Evolutionary conservation across 345 rosid species (phyloP).

Genomic region (Melaleuca alternifolia): DNA sequence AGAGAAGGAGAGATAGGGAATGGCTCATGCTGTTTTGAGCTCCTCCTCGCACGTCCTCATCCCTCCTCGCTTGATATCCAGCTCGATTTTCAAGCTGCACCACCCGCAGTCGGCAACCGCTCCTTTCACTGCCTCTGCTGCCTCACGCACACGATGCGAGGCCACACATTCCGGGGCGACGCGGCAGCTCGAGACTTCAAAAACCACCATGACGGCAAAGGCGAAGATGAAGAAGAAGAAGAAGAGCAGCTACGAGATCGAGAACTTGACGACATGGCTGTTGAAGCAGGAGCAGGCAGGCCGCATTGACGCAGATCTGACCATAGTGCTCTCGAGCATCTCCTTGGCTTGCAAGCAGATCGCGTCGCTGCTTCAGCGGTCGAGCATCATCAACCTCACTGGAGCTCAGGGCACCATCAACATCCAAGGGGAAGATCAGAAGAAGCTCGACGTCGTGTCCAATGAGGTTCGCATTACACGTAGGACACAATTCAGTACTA

Average conservation of each 20-base stretch:
- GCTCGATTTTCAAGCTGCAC: neutral
- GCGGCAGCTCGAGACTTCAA: neutral
- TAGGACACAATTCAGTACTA: neutral
- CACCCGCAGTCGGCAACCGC: neutral
- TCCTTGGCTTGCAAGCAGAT: constrained; percentile 28
- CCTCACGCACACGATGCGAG: neutral
- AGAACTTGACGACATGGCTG: constrained; percentile 23
- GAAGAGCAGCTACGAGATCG: constrained; percentile 11
- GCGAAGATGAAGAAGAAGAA: neutral
- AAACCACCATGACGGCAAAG: neutral
- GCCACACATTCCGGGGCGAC: neutral
- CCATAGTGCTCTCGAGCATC: constrained; percentile 28
- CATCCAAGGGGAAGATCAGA: constrained; percentile 31
- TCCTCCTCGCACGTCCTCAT: neutral
- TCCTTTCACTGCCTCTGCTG: neutral
- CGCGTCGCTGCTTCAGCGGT: constrained; percentile 22
- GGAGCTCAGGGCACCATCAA: constrained; percentile 30
- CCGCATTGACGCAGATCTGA: constrained; percentile 21
- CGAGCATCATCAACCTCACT: constrained; percentile 22
- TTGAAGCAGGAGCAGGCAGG: constrained; percentile 31
- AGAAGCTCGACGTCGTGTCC: constrained; percentile 35
- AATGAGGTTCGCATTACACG: constrained; percentile 12
- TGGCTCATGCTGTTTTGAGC: neutral
- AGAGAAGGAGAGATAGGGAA: neutral
- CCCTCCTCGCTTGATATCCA: neutral